phyloP scores from a whole-genome alignment of 129 eudicot species.

The Chrysanthemum lavandulifolium region DNA sequence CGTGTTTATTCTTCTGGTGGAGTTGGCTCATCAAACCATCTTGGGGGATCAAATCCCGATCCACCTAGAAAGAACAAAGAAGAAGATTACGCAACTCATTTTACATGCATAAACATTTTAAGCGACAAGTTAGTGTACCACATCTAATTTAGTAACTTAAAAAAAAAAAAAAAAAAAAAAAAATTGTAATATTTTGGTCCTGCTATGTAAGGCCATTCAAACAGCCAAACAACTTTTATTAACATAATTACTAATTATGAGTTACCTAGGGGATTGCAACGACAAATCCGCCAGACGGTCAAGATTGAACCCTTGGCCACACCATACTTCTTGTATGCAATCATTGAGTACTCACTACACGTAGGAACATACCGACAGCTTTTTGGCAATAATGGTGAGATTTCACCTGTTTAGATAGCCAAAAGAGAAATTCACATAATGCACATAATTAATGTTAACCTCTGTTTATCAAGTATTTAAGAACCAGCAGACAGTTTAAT shows the following conservation, averaged over 20 bases:
- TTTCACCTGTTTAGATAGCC: constrained; percentile 64
- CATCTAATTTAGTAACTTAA: background rate
- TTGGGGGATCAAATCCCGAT: constrained; percentile 92
- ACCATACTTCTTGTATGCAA: constrained; percentile 95
- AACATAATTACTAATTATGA: background rate
- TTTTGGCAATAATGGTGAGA: constrained; percentile 82
- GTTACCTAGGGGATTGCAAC: constrained; percentile 94
- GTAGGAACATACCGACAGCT: constrained; percentile 93
- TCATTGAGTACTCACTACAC: constrained; percentile 98
- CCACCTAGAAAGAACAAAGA: constrained; percentile 51
- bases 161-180: background rate
- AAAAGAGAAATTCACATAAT: background rate
- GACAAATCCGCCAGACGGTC: constrained; percentile 86
- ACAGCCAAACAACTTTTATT: background rate
- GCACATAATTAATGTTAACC: background rate
- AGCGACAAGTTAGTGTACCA: background rate
- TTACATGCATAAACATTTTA: background rate
- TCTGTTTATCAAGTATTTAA: background rate
- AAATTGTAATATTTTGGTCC: background rate
- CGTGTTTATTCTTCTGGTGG: constrained; percentile 49
- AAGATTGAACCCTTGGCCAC: constrained; percentile 71
- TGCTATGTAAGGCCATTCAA: background rate
- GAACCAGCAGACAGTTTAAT: background rate
- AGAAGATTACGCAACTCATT: constrained; percentile 7
- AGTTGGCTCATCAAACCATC: constrained; percentile 80